These are phyloP conservation scores for Isabelozyma pseudorhagii DNA, from an alignment of 805 yeast species.

Conservation along the genomic window DNA sequence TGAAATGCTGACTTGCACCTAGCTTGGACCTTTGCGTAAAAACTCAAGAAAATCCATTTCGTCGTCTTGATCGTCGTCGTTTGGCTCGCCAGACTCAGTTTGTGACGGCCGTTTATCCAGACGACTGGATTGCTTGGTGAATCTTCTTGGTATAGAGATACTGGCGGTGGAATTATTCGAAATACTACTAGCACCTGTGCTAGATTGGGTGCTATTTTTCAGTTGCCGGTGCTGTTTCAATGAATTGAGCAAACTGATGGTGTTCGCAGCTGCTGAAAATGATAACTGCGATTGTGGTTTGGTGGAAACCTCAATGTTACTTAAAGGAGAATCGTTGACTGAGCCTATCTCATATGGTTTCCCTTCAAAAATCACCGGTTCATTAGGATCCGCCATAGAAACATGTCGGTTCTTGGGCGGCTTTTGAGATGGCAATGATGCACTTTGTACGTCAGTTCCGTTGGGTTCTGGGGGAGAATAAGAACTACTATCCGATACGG, in stretches of 20 bases:
- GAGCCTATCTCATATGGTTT: conserved; percentile 4
- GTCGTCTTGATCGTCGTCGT: conserved; percentile 18
- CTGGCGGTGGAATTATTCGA: neutral
- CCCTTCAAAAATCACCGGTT: conserved; percentile 14
- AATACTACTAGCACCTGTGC: neutral
- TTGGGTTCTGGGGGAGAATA: neutral
- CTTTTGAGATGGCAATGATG: conserved; percentile 1
- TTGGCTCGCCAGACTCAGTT: neutral
- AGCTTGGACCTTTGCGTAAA: conserved; percentile 38
- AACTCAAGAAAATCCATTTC: conserved; percentile 49
- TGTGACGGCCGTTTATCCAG: neutral
- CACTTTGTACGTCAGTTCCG: conserved; percentile 1
- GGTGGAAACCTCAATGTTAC: neutral
- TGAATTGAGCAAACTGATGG: neutral
- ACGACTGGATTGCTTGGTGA: conserved; percentile 2
- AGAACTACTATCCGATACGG: neutral
- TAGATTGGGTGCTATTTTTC: neutral
- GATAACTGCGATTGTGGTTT: neutral
- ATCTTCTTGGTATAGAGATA: conserved; percentile 1
- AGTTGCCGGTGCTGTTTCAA: neutral
- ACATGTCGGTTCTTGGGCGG: conserved; percentile 14
- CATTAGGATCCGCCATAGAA: conserved; percentile 15
- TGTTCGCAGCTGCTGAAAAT: neutral
- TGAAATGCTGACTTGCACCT: neutral
- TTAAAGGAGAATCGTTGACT: neutral